Evolutionary conservation across 176 grass and related monocot genomes (phyloP), one percentile per base, ranked within the genome.

Genomic region (Dactylis glomerata): DNA sequence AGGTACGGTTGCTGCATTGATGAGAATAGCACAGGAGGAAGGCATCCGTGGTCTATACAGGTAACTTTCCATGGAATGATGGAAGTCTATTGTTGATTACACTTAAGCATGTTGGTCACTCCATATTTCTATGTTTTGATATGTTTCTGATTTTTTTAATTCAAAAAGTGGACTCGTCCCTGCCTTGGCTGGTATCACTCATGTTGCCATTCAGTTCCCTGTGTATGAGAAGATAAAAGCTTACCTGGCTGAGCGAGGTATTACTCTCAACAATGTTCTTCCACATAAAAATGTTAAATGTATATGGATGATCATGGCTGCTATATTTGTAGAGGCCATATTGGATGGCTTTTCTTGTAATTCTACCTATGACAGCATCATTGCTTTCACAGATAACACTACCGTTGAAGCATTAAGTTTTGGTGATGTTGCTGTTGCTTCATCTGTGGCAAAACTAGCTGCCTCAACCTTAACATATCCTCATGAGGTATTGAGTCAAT

Each of bases 171-270:
- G 96, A 58, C 87, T 98, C 3, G 85, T 95, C 56, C 96, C 96
- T 79, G 96, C 96, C 34, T 93, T 98, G 86, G 96, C 89, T 63
- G 96, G 96, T 89, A 92, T 98, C 54, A 93, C 91, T 78, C 96
- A 98, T 83, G 96, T 98, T 86, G 96, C 96, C 51, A 98, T 98
- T 67, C 96, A 98, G 85, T 98, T 98, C 73, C 96, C 96, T 62
- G 75, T 87, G 64, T 95, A 98, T 22, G 96, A 98, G 78, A 98
- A 95, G 44, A 88, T 98, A 5, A 98, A 98, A 92, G 54, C 81
- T 83, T 98, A 93, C 86, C 89, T 98, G 38, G 96, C 96, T 80
- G 82, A 95, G 83, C 86, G 85, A 92, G 93, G 96, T 98, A 93
- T 57, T 75, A 33, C 5, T 81, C 27, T 81, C 32, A 20, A 10